Evolutionary conservation across 441 rosid species (phyloP), one percentile per base, ranked within the genome.

Genomic region (Daphne laureola): DNA sequence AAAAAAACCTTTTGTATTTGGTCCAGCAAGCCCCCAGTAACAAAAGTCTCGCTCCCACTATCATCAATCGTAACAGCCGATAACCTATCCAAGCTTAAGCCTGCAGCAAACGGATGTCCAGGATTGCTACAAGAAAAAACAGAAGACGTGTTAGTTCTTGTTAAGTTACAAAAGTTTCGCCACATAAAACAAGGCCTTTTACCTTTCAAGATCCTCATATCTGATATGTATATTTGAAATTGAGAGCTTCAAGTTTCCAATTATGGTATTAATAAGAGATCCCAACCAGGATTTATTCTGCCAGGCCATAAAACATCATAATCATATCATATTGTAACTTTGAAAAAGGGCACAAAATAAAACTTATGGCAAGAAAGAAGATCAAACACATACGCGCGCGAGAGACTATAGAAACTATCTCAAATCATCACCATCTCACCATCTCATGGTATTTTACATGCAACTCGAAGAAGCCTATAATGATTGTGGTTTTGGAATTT

Each of bases 161-260:
- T 5, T 14, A 38, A 48, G 45, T 48, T 48, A 52, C 54, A 48
- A 18, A 40, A 12, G 5, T 12, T 21, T 35, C 25, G 38, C 40
- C 38, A 57, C 17, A 46, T 21, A 48, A n/a, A 17, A 17, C 11
- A 18, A 17, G 25, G n/a, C 51, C 53, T 52, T 49, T 64, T 71
- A 86, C 99, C 99, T 95, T 78, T 95, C 98, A 62, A 78, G 77
- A 69, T 95, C 99, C 72, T 95, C 99, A 55, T 95, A 95, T 87
- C 99, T 81, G 57, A 95, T 81, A 70, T 95, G 99, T 65, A 95
- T 91, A 74, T 90, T 88, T 71, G 99, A 86, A 68, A 95, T 83
- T 51, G 98, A 95, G 67, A 95, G 93, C 81, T 88, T 95, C 78
- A 95, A 70, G 76, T 95, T 95, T 70, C 99, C 99, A 65, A 95